Evolutionary conservation across 164 flowering plant genomes (phyloP).

Genomic region (Sextonia rubra): DNA sequence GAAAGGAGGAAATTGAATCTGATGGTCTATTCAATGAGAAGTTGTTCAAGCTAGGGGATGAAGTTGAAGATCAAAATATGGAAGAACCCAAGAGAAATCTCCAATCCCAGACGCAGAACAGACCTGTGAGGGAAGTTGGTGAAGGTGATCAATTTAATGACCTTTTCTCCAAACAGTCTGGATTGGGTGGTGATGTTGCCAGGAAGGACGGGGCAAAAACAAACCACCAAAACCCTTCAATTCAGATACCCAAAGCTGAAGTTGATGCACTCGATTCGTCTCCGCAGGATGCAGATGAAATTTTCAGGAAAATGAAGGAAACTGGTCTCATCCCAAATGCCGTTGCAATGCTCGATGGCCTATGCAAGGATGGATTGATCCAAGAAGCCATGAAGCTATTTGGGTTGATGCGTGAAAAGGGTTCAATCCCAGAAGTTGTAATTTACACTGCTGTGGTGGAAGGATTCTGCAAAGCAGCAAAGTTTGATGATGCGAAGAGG

Average conservation of each 20-base stretch:
- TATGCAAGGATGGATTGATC: conserved; percentile 87
- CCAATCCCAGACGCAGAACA: conserved; percentile 12
- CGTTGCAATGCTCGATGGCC: conserved; percentile 97
- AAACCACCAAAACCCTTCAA: background rate
- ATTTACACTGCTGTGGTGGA: conserved; percentile 98
- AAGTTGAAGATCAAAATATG: conserved; percentile 1
- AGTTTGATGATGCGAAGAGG: conserved; percentile 73
- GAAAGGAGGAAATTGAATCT: conserved; percentile 3
- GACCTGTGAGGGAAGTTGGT: conserved; percentile 3
- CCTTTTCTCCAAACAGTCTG: conserved; percentile 36
- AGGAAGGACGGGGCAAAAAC: conserved; percentile 23
- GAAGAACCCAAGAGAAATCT: conserved; percentile 3
- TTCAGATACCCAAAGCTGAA: background rate
- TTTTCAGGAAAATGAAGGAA: conserved; percentile 87
- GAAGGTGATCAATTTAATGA: conserved; percentile 14
- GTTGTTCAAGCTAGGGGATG: background rate
- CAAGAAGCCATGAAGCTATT: conserved; percentile 95
- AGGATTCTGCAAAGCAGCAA: conserved; percentile 79
- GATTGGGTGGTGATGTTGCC: conserved; percentile 17
- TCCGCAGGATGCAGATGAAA: conserved; percentile 57
- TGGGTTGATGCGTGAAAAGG: conserved; percentile 75
- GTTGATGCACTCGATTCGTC: conserved; percentile 7
- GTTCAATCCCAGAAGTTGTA: conserved; percentile 78
- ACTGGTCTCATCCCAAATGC: conserved; percentile 90
- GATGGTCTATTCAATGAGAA: conserved; percentile 2